These are phyloP conservation scores for Phaeophleospora eucalypticola DNA, from an alignment of 2,329 filamentous ascomycete genomes.

Conservation along the genomic window DNA sequence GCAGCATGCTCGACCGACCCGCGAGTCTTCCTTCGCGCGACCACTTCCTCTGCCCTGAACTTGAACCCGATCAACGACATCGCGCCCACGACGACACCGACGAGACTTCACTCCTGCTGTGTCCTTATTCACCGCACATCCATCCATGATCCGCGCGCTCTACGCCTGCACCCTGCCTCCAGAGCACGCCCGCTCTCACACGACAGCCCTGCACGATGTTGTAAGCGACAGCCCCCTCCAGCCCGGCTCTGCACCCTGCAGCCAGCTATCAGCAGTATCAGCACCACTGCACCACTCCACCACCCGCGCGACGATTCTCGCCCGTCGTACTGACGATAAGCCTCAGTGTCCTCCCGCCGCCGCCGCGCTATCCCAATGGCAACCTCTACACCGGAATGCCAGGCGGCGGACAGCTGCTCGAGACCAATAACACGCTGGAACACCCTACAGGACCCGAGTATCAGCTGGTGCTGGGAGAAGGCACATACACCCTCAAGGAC, in stretches of 20 bases:
- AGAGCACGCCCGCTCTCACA: background rate
- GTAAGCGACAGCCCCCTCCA: background rate
- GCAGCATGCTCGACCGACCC: background rate
- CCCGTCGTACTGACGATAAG: slow-evolving; percentile 11
- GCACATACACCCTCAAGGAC: slow-evolving; percentile 86
- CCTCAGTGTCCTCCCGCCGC: slow-evolving; percentile 22
- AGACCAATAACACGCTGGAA: slow-evolving; percentile 86
- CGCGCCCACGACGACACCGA: background rate
- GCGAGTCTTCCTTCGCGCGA: background rate
- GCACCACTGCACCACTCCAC: background rate
- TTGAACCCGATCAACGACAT: background rate
- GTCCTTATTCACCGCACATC: too few relatives aligned
- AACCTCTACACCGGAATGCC: slow-evolving; percentile 63
- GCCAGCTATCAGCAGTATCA: background rate
- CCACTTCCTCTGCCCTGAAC: background rate
- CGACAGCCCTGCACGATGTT: background rate
- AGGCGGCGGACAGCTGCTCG: slow-evolving; percentile 70
- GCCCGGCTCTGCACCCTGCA: background rate
- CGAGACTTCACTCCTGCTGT: too few relatives aligned
- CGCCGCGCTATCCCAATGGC: slow-evolving; percentile 67
- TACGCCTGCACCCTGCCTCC: background rate
- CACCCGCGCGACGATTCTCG: background rate
- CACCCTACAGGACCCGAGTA: slow-evolving; percentile 79
- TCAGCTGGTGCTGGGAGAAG: slow-evolving; percentile 90
- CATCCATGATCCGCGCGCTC: background rate